These are phyloP conservation scores for Dillenia suffruticosa DNA, from an alignment of 164 flowering plant genomes.

Conservation along the genomic window DNA sequence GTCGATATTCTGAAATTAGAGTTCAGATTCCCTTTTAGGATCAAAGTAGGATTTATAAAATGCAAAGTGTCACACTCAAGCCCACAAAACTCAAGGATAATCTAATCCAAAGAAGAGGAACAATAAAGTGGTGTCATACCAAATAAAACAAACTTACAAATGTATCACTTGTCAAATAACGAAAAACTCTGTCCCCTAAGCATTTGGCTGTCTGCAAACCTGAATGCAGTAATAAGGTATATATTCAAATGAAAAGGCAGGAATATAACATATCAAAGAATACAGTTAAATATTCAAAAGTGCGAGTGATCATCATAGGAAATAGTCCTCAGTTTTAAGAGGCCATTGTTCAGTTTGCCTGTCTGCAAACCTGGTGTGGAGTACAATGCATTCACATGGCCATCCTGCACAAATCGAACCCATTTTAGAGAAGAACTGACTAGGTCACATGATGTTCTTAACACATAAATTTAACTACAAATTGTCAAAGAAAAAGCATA, in stretches of 20 bases:
- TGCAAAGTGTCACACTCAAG: too few relatives aligned
- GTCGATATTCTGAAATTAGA: too few relatives aligned
- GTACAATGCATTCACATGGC: conserved; percentile 82
- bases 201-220: conserved; percentile 76
- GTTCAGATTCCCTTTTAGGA: too few relatives aligned
- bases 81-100: too few relatives aligned
- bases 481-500: too few relatives aligned
- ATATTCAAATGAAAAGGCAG: conserved; percentile 1
- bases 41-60: too few relatives aligned
- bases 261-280: background rate
- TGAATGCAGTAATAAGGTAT: conserved; percentile 16
- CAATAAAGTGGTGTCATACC: conserved; percentile 53
- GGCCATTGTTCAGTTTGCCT: conserved; percentile 71
- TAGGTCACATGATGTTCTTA: too few relatives aligned
- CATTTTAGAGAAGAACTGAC: background rate
- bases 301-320: conserved; percentile 52
- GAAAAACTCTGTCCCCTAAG: conserved; percentile 92
- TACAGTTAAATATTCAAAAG: background rate
- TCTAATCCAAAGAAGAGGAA: too few relatives aligned
- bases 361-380: conserved; percentile 96
- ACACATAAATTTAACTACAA: too few relatives aligned
- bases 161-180: conserved; percentile 87
- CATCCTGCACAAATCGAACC: conserved; percentile 57
- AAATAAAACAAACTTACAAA: conserved; percentile 63
- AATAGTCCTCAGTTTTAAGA: conserved; percentile 74